Evolutionary conservation across 108 stramenopile species (phyloP), one percentile per base, ranked within the genome.

Genomic region (Cyclostephanos tholiformis): DNA sequence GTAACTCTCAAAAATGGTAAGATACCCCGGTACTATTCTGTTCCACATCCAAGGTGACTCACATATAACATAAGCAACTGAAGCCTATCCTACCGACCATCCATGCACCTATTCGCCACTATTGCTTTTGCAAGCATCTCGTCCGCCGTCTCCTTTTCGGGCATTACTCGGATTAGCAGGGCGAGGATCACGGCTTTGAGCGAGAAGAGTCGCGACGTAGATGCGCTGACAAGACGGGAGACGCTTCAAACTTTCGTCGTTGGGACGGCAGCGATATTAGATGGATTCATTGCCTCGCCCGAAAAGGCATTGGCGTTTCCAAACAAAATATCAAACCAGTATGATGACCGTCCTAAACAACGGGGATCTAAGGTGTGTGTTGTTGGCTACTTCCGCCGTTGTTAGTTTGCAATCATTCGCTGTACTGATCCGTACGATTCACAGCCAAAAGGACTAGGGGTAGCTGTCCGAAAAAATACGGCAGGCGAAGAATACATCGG

Each of bases 291-390:
- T 22, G 43, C 39, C 12, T 50, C 61, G 32, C 46, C 74, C 10
- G 70, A 72, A 16, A n/a, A 32, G 7, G 89, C 93, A 6, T 29
- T 39, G 67, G 89, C 88, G 16, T 94, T 94, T 71, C 80, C 82
- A 7, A 94, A 94, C 77, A 90, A 91, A 52, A 88, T 94, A 49
- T 87, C 87, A 19, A 76, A 70, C 53, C 80, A 95, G 44, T 95
- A 91, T 65, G 87, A 91, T 71, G 91, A 91, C 75, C 82, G 94
- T n/a, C 94, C 94, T 9, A 95, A 92, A 50, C 85, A 82, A 67
- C 73, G 82, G 30, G 94, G 94, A 48, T 74, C 93, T 20, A 62
- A 82, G 78, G 83, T 71, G 35, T 26, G 65, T 70, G 13, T 6
- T 63, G 0, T 77, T 13, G 60, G 36, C 10, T 35, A 9, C 16